Evolutionary conservation across 2,329 filamentous ascomycete species (phyloP).

Genomic region (Sclerotinia sclerotiorum): DNA sequence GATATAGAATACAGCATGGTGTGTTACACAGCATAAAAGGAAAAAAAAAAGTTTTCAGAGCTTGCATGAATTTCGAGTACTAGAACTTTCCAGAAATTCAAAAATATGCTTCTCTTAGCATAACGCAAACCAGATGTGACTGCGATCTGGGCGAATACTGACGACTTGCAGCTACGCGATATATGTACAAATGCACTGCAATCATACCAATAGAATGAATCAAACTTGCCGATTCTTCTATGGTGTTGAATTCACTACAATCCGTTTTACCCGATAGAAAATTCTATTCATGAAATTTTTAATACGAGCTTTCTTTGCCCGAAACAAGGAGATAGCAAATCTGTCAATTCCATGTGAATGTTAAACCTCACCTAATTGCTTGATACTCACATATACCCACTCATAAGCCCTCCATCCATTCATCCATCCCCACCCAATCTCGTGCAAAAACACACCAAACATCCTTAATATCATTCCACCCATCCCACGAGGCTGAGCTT

Average conservation of each 20-base stretch:
- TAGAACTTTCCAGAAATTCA: background rate
- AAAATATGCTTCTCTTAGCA: background rate
- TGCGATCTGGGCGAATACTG: background rate
- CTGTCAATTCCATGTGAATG: background rate
- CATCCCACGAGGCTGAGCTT: too few species aligned
- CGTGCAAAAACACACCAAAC: too few species aligned
- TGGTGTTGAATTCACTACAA: background rate
- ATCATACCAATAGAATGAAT: slow-evolving; percentile 3
- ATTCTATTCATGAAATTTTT: background rate
- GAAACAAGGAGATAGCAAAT: background rate
- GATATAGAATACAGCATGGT: background rate
- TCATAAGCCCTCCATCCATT: too few species aligned
- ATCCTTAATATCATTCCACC: too few species aligned
- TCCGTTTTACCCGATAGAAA: background rate
- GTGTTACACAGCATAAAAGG: background rate
- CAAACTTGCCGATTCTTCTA: background rate
- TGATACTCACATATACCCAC: too few species aligned
- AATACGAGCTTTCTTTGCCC: background rate
- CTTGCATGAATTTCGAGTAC: background rate
- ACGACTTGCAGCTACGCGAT: slow-evolving; percentile 1
- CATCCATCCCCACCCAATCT: too few species aligned
- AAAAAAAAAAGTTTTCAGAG: background rate
- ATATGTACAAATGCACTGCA: background rate
- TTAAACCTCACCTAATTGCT: background rate
- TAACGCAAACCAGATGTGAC: background rate